These are phyloP conservation scores for Trichoderma parareesei DNA, from an alignment of 495 filamentous ascomycete genomes.

Conservation along the genomic window DNA sequence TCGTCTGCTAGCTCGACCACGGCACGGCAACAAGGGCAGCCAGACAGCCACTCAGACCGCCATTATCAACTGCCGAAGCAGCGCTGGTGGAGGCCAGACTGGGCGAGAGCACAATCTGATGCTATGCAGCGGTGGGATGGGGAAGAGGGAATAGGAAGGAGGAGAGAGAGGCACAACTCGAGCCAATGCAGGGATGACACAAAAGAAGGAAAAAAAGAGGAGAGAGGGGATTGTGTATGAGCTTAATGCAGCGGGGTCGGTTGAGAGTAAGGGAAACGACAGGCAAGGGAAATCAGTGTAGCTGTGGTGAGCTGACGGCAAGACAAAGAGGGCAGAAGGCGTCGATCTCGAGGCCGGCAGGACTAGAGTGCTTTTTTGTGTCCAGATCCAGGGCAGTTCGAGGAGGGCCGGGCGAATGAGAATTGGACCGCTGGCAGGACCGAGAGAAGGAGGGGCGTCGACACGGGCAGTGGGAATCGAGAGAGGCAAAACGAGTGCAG, in stretches of 20 bases:
- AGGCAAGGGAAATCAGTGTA: neutral
- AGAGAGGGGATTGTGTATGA: neutral
- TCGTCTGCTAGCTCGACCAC: constrained; percentile 1
- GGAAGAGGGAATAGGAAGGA: neutral
- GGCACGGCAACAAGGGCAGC: neutral
- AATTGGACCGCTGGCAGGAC: neutral
- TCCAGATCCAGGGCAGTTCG: neutral
- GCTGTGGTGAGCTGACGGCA: neutral
- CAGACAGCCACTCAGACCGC: constrained; percentile 2
- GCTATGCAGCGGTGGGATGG: neutral
- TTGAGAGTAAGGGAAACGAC: neutral
- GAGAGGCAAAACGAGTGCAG: neutral
- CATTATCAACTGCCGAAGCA: constrained; percentile 1
- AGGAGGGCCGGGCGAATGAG: neutral
- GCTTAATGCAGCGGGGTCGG: constrained; percentile 5
- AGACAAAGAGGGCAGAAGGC: neutral
- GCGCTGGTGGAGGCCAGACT: neutral
- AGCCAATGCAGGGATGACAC: constrained; percentile 5
- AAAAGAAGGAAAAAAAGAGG: neutral
- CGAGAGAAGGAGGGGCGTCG: neutral
- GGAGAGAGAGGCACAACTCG: neutral
- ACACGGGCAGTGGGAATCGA: neutral
- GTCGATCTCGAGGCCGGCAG: neutral
- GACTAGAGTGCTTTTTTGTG: constrained; percentile 6
- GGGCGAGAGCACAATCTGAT: neutral